These are phyloP conservation scores for Laetiporus sulphureus DNA, from an alignment of 1,284 basidiomycete species.

Conservation along the genomic window DNA sequence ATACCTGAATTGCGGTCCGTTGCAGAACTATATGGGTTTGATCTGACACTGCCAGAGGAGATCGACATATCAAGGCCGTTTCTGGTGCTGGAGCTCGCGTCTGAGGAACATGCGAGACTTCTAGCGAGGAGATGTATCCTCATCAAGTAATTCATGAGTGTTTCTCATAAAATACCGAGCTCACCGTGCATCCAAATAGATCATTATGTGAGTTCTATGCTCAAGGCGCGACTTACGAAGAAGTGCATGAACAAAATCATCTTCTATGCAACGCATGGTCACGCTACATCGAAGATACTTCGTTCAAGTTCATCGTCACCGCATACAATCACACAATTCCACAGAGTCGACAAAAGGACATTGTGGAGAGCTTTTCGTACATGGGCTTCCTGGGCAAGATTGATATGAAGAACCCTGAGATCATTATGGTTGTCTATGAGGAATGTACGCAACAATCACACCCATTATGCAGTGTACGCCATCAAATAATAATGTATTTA, in stretches of 20 bases:
- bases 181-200: conserved; percentile 35
- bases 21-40: conserved; percentile 59
- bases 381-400: conserved; percentile 83
- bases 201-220: conserved; percentile 75
- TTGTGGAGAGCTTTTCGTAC: conserved; percentile 81
- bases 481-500: too few relatives aligned
- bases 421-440: conserved; percentile 80
- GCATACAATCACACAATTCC: conserved; percentile 75
- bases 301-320: conserved; percentile 79
- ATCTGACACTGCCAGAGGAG: conserved; percentile 40
- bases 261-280: conserved; percentile 47
- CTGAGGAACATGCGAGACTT: conserved; percentile 68
- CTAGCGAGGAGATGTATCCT: conserved; percentile 78
- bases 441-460: conserved; percentile 90
- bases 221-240: conserved; percentile 58
- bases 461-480: too few relatives aligned
- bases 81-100: conserved; percentile 64
- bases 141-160: conserved; percentile 51
- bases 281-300: conserved; percentile 53
- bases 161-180: conserved; percentile 5
- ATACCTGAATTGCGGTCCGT: conserved; percentile 74
- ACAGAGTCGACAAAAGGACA: conserved; percentile 52
- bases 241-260: conserved; percentile 59
- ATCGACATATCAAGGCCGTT: conserved; percentile 61
- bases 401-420: conserved; percentile 76